Base-by-base conservation (phyloP, 306 rosid genomes). In the Lathyrus tuberosus region DNA sequence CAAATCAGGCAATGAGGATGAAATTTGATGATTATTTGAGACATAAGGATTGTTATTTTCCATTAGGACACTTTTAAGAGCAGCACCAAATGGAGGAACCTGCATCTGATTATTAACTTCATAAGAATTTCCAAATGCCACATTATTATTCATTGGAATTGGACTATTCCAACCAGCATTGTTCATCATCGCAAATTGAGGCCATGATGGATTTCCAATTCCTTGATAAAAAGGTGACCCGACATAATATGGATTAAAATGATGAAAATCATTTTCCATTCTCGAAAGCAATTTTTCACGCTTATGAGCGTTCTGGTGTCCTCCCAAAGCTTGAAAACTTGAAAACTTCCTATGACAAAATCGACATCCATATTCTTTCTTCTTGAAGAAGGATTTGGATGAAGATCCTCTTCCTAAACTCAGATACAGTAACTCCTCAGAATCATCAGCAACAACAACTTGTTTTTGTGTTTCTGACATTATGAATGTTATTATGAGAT, bases 261-360 rank as follows among this genome's bases (percentile, higher is more conserved):
- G 46, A 16, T 26, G 5, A 18, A 9, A 7, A 35, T 37, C 63
- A 71, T 35, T 67, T 0, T 67, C 61, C 20, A 61, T 51, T 58
- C 30, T 73, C 12, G 73, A 63, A 2, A 78, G 76, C 13, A 84
- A 79, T n/a, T 88, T 65, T 65, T 89, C 88, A 0, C 75, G 79
- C 47, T 67, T 81, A 71, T 89, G 92, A 12, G 92, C 92, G 37
- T 89, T 89, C 30, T 89, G 96, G 71, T 89, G 96, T 61, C 96
- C 90, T 1, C 92, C 96, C 0, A 89, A 69, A 0, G 86, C 96
- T 63, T 89, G 92, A 6, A 84, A 83, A 35, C 70, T 86, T 63
- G 44, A 6, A 49, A 89, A 89, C 38, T 80, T 71, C 2, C 63
- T 69, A 2, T 1, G 10, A 26, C 83, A 79, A 14, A 59, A 79